Evolutionary conservation across 2,329 filamentous ascomycete genomes (phyloP), one percentile per base, ranked within the genome.

Genomic region (Diaporthe aspalathi): DNA sequence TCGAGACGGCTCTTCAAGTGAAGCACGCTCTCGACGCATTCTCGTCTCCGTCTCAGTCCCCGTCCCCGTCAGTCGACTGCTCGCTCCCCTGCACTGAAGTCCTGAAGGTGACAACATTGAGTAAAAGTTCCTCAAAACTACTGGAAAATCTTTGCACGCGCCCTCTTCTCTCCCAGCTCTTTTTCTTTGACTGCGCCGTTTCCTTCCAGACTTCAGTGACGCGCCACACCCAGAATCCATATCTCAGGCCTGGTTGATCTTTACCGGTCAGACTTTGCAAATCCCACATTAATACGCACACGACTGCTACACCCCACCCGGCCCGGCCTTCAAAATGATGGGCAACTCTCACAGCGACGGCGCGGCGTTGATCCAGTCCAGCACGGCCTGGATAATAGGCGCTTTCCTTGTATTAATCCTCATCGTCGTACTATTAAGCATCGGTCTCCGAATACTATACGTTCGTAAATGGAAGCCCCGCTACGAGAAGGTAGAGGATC

Each of bases 361-460:
- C 20, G 57, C 57, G 17, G 57, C 57, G 20, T 63, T 63, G 43
- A 49, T 63, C 57, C 57, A 63, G 57, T 63, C 57, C 57, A 63
- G 57, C 27, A 63, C 57, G 57, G 57, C 57, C 27, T 63, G 57
- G 57, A 63, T 63, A 27, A 63, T 63, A 9, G 57, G 57, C 20
- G 57, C 57, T 17, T 63, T 63, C 27, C 57, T 63, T 20, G 27
- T 49, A 11, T n/a, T 63, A 6, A 63, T 63, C 27, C 57, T 63
- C 57, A 14, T 63, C 57, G 57, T 63, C 20, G 57, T 63, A 5
- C 14, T 32, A 7, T 35, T 63, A 32, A 32, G 24, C n/a, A 35
- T 63, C 16, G 57, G 24, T 17, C 57, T 63, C 20, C 57, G 57
- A 22, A 47, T 63, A 1, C 20, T 63, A 12, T 63, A 63, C 20